Percentiles rank a stretch among this genome's conserved stretches.
Evolutionary conservation across 2,329 filamentous ascomycete genomes (phyloP).

Genomic region (Fonsecaea nubica): DNA sequence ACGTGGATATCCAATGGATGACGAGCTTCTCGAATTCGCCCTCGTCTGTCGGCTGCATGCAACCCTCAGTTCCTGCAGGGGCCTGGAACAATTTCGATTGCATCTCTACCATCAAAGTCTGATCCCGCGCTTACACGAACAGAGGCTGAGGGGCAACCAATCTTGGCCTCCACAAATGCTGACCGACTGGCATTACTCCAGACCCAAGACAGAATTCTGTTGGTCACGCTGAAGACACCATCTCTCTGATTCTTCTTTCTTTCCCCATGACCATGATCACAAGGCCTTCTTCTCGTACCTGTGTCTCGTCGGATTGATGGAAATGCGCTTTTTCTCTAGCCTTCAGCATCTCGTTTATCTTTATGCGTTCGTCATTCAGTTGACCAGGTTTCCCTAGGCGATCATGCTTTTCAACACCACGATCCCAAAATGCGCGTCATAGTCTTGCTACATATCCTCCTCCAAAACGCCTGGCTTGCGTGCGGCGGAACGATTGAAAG

Average conservation of each 20-base stretch:
- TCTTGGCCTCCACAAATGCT: conserved; percentile 4
- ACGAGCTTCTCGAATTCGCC: background rate
- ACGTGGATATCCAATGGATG: background rate
- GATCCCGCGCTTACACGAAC: conserved; percentile 1
- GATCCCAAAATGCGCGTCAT: conserved; percentile 28
- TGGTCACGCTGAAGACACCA: conserved; percentile 9
- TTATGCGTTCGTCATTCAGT: background rate
- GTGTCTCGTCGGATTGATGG: conserved; percentile 8
- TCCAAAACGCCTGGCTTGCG: conserved; percentile 15
- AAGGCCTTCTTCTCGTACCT: conserved; percentile 22
- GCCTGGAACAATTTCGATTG: background rate
- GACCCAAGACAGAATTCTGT: background rate
- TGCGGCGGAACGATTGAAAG: conserved; percentile 24
- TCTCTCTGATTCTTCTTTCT: conserved; percentile 3
- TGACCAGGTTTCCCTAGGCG: conserved; percentile 13
- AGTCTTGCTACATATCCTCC: conserved; percentile 13
- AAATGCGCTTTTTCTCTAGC: conserved; percentile 4
- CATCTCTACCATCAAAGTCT: background rate
- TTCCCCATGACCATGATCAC: conserved; percentile 23
- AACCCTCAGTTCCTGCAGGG: conserved; percentile 9
- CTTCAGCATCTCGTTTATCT: conserved; percentile 1
- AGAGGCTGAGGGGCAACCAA: background rate
- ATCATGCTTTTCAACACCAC: conserved; percentile 22
- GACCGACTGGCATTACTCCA: conserved; percentile 1
- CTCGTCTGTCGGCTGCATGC: background rate